Conservation (phyloP, 2,329 filamentous ascomycete genomes). For the Delphinella strobiligena region DNA sequence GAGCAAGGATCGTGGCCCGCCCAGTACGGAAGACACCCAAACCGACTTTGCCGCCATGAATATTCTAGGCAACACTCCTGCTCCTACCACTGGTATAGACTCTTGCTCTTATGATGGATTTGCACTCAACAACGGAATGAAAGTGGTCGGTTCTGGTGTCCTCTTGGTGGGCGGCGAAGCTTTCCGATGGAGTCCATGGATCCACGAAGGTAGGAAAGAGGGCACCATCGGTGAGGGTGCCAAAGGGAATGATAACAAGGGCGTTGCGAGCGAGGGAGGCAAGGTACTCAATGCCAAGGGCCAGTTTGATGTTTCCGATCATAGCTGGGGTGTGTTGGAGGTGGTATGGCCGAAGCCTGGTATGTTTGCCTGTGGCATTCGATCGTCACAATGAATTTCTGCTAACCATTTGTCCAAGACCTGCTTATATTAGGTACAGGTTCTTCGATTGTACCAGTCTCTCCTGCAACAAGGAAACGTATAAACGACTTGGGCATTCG, state of each 20-base stretch:
- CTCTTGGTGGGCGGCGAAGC: constrained; percentile 77
- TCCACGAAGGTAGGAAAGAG: constrained; percentile 26
- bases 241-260: constrained; percentile 21
- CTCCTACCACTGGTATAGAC: constrained; percentile 73
- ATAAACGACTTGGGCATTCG: constrained; percentile 71
- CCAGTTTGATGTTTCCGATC: constrained; percentile 63
- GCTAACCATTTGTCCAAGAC: constrained; percentile 39
- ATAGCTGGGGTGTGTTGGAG: constrained; percentile 63
- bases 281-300: constrained; percentile 61
- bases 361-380: constrained; percentile 31
- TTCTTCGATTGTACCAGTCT: constrained; percentile 60
- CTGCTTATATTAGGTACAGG: constrained; percentile 83
- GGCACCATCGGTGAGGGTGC: constrained; percentile 25
- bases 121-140: constrained; percentile 68
- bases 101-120: constrained; percentile 76
- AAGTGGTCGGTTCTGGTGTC: constrained; percentile 56
- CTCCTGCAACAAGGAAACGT: constrained; percentile 57
- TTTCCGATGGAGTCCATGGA: constrained; percentile 82
- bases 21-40: constrained; percentile 49
- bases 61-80: constrained; percentile 62
- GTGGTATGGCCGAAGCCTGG: constrained; percentile 81
- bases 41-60: constrained; percentile 68
- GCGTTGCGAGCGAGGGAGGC: constrained; percentile 22
- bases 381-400: too few species aligned
- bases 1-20: constrained; percentile 46